Conservation (phyloP, 2,329 filamentous ascomycete genomes). For the Xylaria sp. region DNA sequence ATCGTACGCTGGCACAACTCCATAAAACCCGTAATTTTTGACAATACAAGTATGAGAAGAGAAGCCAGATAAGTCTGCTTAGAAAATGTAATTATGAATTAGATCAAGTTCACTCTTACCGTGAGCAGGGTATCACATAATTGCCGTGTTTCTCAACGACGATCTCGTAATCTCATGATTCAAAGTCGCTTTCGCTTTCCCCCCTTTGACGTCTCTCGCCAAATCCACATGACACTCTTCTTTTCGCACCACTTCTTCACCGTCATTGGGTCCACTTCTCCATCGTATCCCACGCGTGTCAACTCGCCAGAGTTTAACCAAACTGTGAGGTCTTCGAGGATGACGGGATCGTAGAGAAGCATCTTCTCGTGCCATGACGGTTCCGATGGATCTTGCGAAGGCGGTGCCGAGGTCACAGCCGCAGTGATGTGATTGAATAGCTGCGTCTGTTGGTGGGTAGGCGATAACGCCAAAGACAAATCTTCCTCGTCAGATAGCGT, state of each 20-base stretch:
- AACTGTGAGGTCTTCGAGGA: conserved; percentile 74
- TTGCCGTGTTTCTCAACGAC: conserved; percentile 1
- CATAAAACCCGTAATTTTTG: too few species aligned
- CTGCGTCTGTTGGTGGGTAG: conserved; percentile 39
- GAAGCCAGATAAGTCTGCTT: too few species aligned
- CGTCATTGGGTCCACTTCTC: conserved; percentile 56
- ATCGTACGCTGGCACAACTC: too few species aligned
- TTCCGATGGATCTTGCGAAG: conserved; percentile 42
- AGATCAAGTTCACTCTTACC: not conserved
- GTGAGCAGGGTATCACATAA: conserved; percentile 22
- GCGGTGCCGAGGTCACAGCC: conserved; percentile 48
- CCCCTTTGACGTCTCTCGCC: conserved; percentile 52
- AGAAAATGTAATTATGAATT: too few species aligned
- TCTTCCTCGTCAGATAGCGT: conserved; percentile 39
- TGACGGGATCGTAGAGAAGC: conserved; percentile 83
- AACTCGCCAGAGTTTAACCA: conserved; percentile 77
- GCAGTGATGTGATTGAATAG: conserved; percentile 51
- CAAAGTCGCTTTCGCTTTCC: conserved; percentile 49
- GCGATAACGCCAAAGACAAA: conserved; percentile 41
- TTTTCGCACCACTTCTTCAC: conserved; percentile 89
- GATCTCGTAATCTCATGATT: conserved; percentile 7
- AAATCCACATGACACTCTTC: conserved; percentile 78
- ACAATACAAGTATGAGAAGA: too few species aligned
- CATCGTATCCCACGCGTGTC: conserved; percentile 57
- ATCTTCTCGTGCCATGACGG: conserved; percentile 90